phyloP scores from a whole-genome alignment of 1,284 basidiomycete genomes.

The Fistulinella cinereoalba region DNA sequence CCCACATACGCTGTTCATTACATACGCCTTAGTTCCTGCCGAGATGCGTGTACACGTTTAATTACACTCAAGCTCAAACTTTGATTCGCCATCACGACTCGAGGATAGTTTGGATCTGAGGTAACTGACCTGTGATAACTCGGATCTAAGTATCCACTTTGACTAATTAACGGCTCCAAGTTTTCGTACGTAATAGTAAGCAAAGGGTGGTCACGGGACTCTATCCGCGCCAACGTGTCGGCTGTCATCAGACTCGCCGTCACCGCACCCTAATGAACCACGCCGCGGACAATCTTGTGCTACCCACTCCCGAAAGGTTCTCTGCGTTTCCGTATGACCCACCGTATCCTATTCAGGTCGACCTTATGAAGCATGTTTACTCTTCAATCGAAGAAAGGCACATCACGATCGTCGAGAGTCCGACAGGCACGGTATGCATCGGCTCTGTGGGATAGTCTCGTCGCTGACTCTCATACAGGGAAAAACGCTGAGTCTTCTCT shows the following conservation, averaged over 20 bases:
- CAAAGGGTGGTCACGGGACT: constrained; percentile 7
- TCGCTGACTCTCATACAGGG: constrained; percentile 47
- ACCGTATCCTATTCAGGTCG: constrained; percentile 86
- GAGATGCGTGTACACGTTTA: constrained; percentile 23
- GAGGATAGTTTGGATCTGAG: constrained; percentile 9
- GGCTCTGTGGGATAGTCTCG: not conserved
- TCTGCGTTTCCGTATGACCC: constrained; percentile 75
- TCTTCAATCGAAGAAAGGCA: constrained; percentile 70
- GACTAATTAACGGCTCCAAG: too few species aligned
- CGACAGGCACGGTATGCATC: constrained; percentile 72
- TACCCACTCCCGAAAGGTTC: constrained; percentile 66
- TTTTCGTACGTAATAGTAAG: not conserved
- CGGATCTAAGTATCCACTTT: not conserved
- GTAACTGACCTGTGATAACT: not conserved
- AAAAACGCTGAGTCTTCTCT: constrained; percentile 84
- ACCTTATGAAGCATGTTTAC: constrained; percentile 90
- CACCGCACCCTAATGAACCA: constrained; percentile 6
- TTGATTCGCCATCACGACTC: not conserved
- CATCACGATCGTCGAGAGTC: constrained; percentile 83
- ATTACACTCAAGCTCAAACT: constrained; percentile 18
- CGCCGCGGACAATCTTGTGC: constrained; percentile 13
- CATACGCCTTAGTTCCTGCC: constrained; percentile 21
- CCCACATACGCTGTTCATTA: constrained; percentile 18
- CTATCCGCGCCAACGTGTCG: constrained; percentile 4
- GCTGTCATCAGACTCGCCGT: not conserved